phyloP scores from a whole-genome alignment of 1,139 yeast genomes.

The Neolecta irregularis region DNA sequence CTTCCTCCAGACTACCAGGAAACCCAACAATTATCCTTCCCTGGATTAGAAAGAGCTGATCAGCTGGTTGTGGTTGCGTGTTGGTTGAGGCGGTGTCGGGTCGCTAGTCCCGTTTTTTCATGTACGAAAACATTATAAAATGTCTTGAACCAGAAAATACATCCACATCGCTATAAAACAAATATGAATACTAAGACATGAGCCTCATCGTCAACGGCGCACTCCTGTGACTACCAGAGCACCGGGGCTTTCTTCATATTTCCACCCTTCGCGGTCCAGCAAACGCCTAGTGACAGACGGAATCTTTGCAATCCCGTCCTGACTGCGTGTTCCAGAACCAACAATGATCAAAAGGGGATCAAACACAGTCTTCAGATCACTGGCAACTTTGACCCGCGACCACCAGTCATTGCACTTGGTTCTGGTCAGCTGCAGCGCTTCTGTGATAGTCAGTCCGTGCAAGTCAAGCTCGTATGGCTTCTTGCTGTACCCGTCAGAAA shows the following conservation, averaged over 20 bases:
- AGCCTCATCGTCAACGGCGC: no score
- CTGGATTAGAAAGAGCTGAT: no score
- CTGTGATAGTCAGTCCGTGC: conserved; percentile 16
- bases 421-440: conserved; percentile 14
- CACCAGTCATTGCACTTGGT: conserved; percentile 16
- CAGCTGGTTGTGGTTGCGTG: no score
- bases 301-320: conserved; percentile 13
- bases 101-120: no score
- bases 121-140: no score
- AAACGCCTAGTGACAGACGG: conserved; percentile 13
- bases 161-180: no score
- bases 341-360: conserved; percentile 15
- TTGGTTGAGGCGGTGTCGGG: no score
- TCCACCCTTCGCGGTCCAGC: conserved; percentile 16
- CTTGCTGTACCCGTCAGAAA: conserved; percentile 5
- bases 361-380: conserved; percentile 4
- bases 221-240: conserved; percentile 3
- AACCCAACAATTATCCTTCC: no score
- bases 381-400: conserved; percentile 6
- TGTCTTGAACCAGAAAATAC: no score
- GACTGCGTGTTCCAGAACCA: conserved; percentile 17
- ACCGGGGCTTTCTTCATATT: conserved; percentile 6
- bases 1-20: no score
- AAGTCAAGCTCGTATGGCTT: conserved; percentile 14
- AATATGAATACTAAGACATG: no score